Evolutionary conservation across 2,329 filamentous ascomycete genomes (phyloP).

Genomic region (Botrytis aclada): DNA sequence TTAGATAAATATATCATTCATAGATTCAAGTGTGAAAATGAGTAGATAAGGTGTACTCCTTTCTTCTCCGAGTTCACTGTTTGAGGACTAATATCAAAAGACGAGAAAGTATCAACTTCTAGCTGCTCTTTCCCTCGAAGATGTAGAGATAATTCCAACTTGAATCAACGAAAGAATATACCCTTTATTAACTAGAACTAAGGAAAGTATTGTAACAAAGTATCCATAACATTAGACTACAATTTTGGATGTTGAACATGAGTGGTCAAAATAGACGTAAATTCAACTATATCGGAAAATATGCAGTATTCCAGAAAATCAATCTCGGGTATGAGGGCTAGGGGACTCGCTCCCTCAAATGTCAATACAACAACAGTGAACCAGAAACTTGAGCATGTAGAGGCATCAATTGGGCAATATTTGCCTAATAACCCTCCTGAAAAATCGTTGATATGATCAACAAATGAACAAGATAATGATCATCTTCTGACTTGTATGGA

Average conservation of each 20-base stretch:
- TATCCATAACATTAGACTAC: not conserved
- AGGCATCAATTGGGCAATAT: not conserved
- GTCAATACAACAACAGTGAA: not conserved
- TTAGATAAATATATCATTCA: not conserved
- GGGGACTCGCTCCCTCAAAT: not conserved
- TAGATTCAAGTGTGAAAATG: not conserved
- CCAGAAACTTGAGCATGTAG: not conserved
- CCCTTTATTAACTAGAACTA: not conserved
- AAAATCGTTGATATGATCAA: not conserved
- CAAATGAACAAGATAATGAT: not conserved
- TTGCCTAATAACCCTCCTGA: not conserved
- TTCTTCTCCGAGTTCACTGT: not conserved
- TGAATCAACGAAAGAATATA: not conserved
- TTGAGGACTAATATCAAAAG: not conserved
- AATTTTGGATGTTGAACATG: not conserved
- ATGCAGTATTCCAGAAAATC: not conserved
- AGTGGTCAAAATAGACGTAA: not conserved
- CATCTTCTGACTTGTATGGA: not conserved
- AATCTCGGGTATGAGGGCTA: not conserved
- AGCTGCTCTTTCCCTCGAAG: not conserved
- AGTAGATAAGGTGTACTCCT: not conserved
- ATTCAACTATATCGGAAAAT: not conserved
- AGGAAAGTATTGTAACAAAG: not conserved
- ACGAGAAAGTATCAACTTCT: not conserved
- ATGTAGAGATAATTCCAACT: not conserved